Conservation (phyloP, 495 filamentous ascomycete species). For the Annulohypoxylon nitens region DNA sequence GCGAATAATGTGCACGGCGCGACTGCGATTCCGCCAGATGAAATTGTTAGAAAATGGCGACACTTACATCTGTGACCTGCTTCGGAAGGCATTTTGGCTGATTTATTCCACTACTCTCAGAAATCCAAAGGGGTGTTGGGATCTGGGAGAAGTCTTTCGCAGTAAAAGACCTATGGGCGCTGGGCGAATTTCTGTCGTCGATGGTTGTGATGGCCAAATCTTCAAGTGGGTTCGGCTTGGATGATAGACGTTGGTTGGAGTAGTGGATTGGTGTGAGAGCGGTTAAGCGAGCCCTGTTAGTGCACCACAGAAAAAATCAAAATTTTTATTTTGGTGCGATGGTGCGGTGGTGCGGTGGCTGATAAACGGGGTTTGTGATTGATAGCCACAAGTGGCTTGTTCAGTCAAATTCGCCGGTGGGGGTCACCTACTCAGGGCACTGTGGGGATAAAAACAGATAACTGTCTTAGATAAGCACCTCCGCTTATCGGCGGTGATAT, state of each 20-base stretch:
- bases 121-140: constrained; percentile 46
- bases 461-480: constrained; percentile 18
- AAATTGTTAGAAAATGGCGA: neutral
- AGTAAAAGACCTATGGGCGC: constrained; percentile 47
- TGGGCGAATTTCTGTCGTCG: constrained; percentile 53
- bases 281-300: constrained; percentile 53
- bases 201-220: constrained; percentile 52
- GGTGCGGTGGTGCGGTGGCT: constrained; percentile 38
- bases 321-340: constrained; percentile 38
- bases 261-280: constrained; percentile 48
- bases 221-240: constrained; percentile 47
- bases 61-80: constrained; percentile 85
- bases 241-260: constrained; percentile 48
- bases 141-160: constrained; percentile 43
- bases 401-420: neutral
- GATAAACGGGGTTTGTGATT: constrained; percentile 17
- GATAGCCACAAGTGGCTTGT: constrained; percentile 26
- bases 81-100: constrained; percentile 84
- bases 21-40: constrained; percentile 28
- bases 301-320: constrained; percentile 42
- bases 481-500: neutral
- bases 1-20: constrained; percentile 24
- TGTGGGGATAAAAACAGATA: neutral
- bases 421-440: neutral
- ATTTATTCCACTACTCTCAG: constrained; percentile 54